phyloP scores from a whole-genome alignment of 2,329 filamentous ascomycete species.

The Leptographium galeiforme region DNA sequence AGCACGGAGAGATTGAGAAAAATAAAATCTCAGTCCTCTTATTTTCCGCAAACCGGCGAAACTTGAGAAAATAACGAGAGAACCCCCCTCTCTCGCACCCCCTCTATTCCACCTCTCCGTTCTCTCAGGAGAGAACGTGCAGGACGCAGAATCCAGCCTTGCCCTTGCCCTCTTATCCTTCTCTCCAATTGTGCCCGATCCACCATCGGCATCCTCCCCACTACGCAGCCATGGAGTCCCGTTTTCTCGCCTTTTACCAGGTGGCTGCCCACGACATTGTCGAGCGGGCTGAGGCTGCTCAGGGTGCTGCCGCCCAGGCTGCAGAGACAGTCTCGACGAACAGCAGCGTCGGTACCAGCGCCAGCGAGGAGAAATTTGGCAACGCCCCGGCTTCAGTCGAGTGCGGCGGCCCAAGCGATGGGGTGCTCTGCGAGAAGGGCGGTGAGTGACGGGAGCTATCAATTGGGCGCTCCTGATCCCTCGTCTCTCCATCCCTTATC shows the following conservation, averaged over 20 bases:
- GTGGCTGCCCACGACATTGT: conserved; percentile 2
- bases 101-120: too few species aligned
- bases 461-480: background rate
- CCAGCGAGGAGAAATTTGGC: background rate
- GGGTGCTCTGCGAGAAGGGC: background rate
- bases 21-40: too few species aligned
- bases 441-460: background rate
- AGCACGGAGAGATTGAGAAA: too few species aligned
- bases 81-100: too few species aligned
- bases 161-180: background rate
- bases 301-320: background rate
- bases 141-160: background rate
- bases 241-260: conserved; percentile 5
- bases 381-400: background rate
- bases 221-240: conserved; percentile 2
- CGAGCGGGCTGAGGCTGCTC: background rate
- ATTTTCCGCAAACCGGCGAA: too few species aligned
- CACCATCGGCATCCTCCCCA: background rate
- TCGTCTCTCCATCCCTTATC: background rate
- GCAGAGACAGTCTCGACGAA: background rate
- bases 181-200: background rate
- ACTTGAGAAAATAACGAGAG: too few species aligned
- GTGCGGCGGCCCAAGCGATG: background rate
- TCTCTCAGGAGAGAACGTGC: too few species aligned
- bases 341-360: background rate